These are phyloP conservation scores for Diaporthe caulivora DNA, from an alignment of 2,329 filamentous ascomycete genomes.

Conservation along the genomic window DNA sequence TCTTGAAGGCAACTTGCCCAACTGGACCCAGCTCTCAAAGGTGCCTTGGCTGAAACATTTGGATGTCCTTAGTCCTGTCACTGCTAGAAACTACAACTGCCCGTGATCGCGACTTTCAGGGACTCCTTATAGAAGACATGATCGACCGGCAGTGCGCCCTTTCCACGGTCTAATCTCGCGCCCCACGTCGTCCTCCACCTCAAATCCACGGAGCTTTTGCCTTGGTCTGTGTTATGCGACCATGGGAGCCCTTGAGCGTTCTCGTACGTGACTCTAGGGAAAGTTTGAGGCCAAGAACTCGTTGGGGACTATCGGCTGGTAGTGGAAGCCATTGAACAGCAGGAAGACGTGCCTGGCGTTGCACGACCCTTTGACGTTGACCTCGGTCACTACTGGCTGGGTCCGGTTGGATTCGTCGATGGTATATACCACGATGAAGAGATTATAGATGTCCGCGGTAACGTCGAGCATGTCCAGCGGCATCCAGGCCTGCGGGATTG, in stretches of 20 bases:
- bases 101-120: conserved; percentile 8
- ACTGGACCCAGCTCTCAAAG: background rate
- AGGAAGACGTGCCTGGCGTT: conserved; percentile 51
- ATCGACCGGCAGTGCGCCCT: conserved; percentile 9
- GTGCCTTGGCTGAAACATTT: background rate
- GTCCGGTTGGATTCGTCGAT: conserved; percentile 9
- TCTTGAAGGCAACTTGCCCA: background rate
- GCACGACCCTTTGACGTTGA: conserved; percentile 47
- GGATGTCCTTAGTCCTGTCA: too few relatives aligned
- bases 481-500: conserved; percentile 47
- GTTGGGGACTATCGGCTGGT: conserved; percentile 50
- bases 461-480: conserved; percentile 47
- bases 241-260: conserved; percentile 20
- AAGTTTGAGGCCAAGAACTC: conserved; percentile 46
- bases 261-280: conserved; percentile 46
- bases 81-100: background rate
- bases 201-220: conserved; percentile 13
- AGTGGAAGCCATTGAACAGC: conserved; percentile 46
- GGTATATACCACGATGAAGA: conserved; percentile 50
- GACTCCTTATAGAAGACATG: background rate
- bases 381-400: conserved; percentile 43
- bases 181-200: conserved; percentile 17
- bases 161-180: background rate
- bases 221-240: background rate
- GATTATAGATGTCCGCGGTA: conserved; percentile 51